Conservation (phyloP, 331 rosid genomes). For the Phaseolus coccineus region DNA sequence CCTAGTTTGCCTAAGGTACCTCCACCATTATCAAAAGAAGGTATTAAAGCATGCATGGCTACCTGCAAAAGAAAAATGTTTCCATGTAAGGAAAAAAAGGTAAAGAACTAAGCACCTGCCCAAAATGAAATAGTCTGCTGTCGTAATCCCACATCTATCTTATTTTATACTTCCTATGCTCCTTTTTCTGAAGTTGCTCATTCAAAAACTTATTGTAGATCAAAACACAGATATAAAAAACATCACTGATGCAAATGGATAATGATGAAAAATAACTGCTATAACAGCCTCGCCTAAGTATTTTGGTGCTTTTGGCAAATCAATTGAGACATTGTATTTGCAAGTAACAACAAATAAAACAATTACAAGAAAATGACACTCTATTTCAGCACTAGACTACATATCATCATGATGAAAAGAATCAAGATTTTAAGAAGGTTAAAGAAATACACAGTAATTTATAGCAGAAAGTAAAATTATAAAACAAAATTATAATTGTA, state of each 20-base stretch:
- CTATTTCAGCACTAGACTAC: constrained; percentile 29
- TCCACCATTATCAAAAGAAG: constrained; percentile 55
- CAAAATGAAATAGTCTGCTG: constrained; percentile 7
- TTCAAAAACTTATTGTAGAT: constrained; percentile 26
- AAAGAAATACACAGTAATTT: constrained; percentile 36
- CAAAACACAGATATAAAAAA: constrained; percentile 31
- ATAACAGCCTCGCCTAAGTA: background rate
- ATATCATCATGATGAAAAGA: background rate
- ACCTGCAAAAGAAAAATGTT: constrained; percentile 61
- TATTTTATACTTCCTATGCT: constrained; percentile 7
- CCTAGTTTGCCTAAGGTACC: constrained; percentile 50
- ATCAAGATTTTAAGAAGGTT: constrained; percentile 16
- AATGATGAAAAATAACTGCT: background rate
- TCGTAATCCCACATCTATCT: background rate
- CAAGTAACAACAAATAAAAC: background rate
- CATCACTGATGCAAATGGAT: constrained; percentile 7
- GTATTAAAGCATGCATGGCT: constrained; percentile 49
- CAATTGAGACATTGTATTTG: constrained; percentile 9
- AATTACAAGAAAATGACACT: constrained; percentile 2
- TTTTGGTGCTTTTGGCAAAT: background rate
- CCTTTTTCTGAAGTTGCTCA: constrained; percentile 11
- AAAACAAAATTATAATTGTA: background rate
- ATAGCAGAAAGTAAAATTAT: constrained; percentile 18
- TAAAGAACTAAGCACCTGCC: constrained; percentile 20
- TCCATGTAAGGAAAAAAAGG: constrained; percentile 19